A percentile compares a stretch with the other conserved stretches of the same genome.
phyloP scores from a whole-genome alignment of 495 filamentous ascomycete species.

The Friedmanniomyces endolithicus region DNA sequence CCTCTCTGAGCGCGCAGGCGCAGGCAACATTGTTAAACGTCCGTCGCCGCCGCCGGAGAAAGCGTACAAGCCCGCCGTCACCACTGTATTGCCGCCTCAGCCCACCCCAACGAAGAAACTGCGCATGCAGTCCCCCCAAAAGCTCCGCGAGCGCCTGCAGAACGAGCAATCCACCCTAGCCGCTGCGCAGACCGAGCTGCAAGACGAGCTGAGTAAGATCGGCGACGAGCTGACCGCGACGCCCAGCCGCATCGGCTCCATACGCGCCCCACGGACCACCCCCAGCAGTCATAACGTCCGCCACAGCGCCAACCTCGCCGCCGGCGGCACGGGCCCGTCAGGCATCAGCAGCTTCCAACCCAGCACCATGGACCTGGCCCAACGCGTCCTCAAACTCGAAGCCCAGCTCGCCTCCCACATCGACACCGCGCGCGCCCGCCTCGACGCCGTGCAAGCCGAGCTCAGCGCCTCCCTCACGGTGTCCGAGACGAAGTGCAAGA shows the following conservation, averaged over 20 bases:
- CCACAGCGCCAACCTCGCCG: slow-evolving; percentile 21
- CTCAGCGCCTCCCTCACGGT: slow-evolving; percentile 56
- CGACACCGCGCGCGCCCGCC: slow-evolving; percentile 46
- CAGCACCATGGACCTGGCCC: slow-evolving; percentile 24
- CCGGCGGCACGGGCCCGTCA: too few relatives aligned
- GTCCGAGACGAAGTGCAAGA: slow-evolving; percentile 63
- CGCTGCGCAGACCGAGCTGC: slow-evolving; percentile 53
- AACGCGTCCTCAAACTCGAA: slow-evolving; percentile 15
- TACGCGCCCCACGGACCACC: slow-evolving; percentile 8
- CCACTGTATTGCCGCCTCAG: not conserved
- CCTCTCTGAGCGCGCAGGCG: slow-evolving; percentile 41
- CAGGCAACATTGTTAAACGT: slow-evolving; percentile 28
- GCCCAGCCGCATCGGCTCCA: slow-evolving; percentile 24
- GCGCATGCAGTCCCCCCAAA: slow-evolving; percentile 81
- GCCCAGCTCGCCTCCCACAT: slow-evolving; percentile 42
- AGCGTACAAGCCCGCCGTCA: not conserved
- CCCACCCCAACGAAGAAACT: slow-evolving; percentile 45
- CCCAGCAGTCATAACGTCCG: slow-evolving; percentile 9
- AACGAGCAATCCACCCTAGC: slow-evolving; percentile 63
- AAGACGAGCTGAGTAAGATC: slow-evolving; percentile 69
- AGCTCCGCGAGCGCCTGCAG: slow-evolving; percentile 78
- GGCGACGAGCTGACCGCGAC: slow-evolving; percentile 64
- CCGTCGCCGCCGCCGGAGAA: slow-evolving; percentile 15
- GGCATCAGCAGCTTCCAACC: slow-evolving; percentile 51
- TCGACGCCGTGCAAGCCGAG: slow-evolving; percentile 51